These are phyloP conservation scores for Ogataea trehaloabstinens DNA, from an alignment of 805 yeast genomes.

Conservation along the genomic window DNA sequence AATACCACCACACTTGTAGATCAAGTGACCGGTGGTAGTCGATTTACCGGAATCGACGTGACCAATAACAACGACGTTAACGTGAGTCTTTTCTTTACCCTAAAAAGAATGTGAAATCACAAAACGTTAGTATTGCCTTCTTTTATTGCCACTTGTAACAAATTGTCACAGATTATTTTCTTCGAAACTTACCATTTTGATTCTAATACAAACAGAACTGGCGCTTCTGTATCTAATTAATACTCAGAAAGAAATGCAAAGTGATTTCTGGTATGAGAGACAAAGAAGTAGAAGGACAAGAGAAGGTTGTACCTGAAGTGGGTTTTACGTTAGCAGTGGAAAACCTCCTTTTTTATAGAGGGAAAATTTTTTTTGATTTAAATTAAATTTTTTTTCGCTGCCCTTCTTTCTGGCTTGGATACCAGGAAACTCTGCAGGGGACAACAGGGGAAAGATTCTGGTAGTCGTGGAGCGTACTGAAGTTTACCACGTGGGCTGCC, in stretches of 20 bases:
- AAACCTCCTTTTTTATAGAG: slow-evolving; percentile 14
- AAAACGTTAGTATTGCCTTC: background rate
- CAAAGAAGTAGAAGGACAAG: slow-evolving; percentile 12
- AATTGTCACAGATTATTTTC: background rate
- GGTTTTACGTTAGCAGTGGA: slow-evolving; percentile 8
- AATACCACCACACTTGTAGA: slow-evolving; percentile 99
- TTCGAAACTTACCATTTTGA: slow-evolving; percentile 15
- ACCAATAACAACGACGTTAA: slow-evolving; percentile 99
- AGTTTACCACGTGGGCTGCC: slow-evolving; percentile 2
- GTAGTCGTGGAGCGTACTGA: background rate
- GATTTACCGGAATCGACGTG: slow-evolving; percentile 99
- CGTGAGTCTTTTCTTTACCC: slow-evolving; percentile 98
- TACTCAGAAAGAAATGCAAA: slow-evolving; percentile 36
- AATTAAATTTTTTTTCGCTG: slow-evolving; percentile 2
- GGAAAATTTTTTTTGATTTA: slow-evolving; percentile 6
- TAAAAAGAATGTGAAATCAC: slow-evolving; percentile 10
- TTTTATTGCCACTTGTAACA: background rate
- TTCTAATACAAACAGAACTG: slow-evolving; percentile 7
- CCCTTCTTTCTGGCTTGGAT: background rate
- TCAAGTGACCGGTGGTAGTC: slow-evolving; percentile 99
- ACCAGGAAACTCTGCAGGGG: background rate
- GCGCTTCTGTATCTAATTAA: slow-evolving; percentile 5
- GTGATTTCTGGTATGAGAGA: slow-evolving; percentile 37
- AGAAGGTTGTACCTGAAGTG: slow-evolving; percentile 4
- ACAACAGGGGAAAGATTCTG: background rate